Conservation (phyloP, 2,329 filamentous ascomycete species). For the Xylaria sp. region DNA sequence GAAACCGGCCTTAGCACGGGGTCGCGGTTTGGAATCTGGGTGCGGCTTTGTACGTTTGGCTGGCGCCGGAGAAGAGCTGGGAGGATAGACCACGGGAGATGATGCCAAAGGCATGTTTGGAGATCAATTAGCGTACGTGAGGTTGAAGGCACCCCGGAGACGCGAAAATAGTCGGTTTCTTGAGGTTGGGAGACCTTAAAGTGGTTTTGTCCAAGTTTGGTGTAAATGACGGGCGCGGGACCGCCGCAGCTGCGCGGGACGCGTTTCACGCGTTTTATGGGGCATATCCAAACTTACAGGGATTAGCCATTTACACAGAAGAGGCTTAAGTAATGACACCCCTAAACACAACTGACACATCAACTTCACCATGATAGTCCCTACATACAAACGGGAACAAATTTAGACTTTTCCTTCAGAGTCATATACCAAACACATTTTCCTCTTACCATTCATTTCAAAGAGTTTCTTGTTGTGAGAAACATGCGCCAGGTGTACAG, state of each 20-base stretch:
- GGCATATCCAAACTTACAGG: no score
- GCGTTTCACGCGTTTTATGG: background rate
- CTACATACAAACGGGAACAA: no score
- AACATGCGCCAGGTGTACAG: no score
- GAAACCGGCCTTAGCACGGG: slow-evolving; percentile 46
- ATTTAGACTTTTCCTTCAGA: no score
- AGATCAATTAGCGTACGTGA: slow-evolving; percentile 12
- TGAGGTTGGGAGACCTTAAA: background rate
- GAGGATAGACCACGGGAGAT: slow-evolving; percentile 59
- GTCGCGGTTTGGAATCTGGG: slow-evolving; percentile 37
- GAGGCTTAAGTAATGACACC: no score
- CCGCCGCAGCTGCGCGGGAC: background rate
- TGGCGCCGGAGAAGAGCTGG: slow-evolving; percentile 47
- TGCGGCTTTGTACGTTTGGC: slow-evolving; percentile 43
- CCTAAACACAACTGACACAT: no score
- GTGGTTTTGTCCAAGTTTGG: background rate
- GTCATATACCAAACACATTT: no score
- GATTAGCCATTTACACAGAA: no score
- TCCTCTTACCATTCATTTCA: no score
- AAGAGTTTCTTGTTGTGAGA: no score
- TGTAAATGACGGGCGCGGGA: background rate
- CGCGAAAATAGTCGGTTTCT: slow-evolving; percentile 5
- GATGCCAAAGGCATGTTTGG: slow-evolving; percentile 60
- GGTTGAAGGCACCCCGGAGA: slow-evolving; percentile 3
- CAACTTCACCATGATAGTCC: no score